Evolutionary conservation across 164 flowering plant species (phyloP), one percentile per base, ranked within the genome.

Genomic region (Santalum album): DNA sequence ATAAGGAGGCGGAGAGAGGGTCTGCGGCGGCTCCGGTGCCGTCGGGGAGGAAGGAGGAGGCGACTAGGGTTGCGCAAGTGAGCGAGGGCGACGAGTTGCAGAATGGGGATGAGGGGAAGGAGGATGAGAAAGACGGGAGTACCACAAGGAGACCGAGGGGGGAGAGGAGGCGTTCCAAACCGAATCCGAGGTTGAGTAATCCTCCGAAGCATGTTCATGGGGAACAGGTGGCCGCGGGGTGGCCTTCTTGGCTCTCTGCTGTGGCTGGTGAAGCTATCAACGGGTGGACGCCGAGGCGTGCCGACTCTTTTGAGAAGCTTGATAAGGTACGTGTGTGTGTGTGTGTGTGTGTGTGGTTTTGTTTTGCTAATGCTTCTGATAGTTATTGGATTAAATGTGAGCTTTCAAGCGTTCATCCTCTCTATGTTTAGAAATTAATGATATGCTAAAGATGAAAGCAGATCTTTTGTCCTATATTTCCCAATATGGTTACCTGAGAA

Each of bases 171-270:
- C 62, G 78, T 45, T 60, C 66, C 16, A 72, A 45, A 73, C 78
- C 78, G 21, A 78, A 80, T 71, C 81, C 77, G 9, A 63, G 77
- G 61, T 34, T 64, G 45, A 71, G 82, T 36, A 77, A 77, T 57
- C 82, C 78, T 9, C 80, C 83, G 0, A 82, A 74, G 68, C 58
- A 76, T 49, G 27, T 78, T 6, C 79, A 76, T 14, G 85, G 85
- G 2, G 88, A 82, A 65, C 85, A 78, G 55, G 81, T 79, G 7
- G 81, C 83, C 3, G 85, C 85, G 6, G 85, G 85, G 7, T 82
- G 85, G 85, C 83, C 88, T 3, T 62, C 80, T 21, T 83, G 89
- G 86, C 79, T 80, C 25, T 78, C 84, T 2, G 80, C 71, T 0
- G 78, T 77, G 12, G 82, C 83, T 1, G 82, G 82, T 1, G 89